Evolutionary conservation across 2,329 filamentous ascomycete species (phyloP), one percentile per base, ranked within the genome.

Genomic region (Apiospora marii): DNA sequence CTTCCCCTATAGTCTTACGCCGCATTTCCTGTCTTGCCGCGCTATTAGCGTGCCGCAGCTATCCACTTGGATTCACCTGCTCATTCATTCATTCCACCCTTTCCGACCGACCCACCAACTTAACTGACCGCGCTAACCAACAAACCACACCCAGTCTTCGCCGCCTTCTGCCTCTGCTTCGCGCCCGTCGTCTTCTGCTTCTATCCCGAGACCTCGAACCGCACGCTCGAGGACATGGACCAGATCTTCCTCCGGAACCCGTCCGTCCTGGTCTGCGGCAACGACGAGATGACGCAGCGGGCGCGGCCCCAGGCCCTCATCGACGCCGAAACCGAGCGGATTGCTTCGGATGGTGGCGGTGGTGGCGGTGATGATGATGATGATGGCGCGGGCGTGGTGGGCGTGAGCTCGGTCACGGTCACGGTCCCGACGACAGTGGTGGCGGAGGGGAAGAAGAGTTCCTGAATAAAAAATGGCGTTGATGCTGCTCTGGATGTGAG

Each of bases 161-260:
- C 74, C 12, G 71, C 76, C 13, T 73, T 79, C 13, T 79, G 77
- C 16, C 72, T 80, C 13, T 69, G 53, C 10, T 80, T 73, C 73
- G 77, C 77, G 70, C 85, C 85, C 0, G 79, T 84, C 68, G 84
- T 84, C 0, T 85, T 84, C 72, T 81, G 83, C 71, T 82, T 86
- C 71, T 86, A 86, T 69, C 84, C 84, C 0, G 85, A 86, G 73
- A 86, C 85, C 0, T 80, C 83, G 75, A 74, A 76, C 71, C 83
- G 85, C 4, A 87, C 84, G 8, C 82, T 92, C 22, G 90, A 92
- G 79, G 89, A 91, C 64, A 72, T 58, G 61, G 76, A 78, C 19
- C 71, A 77, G 12, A 74, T 77, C 71, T 78, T 78, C 49, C 72
- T 76, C 53, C 73, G 73, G 22, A 77, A 77, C 53, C 77, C 76